Evolutionary conservation across 179 eudicot species (phyloP).

Genomic region (Silene noctiflora): DNA sequence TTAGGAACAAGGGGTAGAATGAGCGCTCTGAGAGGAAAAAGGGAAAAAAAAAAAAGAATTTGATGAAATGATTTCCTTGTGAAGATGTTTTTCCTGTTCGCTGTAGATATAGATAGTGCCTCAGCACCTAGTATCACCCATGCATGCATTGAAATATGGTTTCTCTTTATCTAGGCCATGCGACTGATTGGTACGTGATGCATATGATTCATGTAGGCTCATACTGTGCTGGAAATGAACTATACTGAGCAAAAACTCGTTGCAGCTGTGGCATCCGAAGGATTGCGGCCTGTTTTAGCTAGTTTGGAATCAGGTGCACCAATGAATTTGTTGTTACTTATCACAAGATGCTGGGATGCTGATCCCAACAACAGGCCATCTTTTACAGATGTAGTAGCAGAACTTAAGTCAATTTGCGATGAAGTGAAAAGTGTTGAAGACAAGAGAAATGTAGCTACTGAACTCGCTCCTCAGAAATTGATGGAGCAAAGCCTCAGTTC

Average conservation of each 20-base stretch:
- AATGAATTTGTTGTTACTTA: slow-evolving; percentile 50
- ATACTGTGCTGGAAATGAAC: slow-evolving; percentile 95
- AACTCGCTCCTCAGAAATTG: slow-evolving; percentile 29
- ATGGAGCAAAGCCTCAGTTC: slow-evolving; percentile 22
- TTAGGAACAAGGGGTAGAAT: not conserved
- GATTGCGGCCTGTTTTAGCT: slow-evolving; percentile 74
- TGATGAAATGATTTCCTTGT: not conserved
- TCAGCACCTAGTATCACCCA: too few relatives aligned
- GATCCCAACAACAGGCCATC: slow-evolving; percentile 68
- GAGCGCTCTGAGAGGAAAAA: not conserved
- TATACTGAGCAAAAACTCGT: slow-evolving; percentile 96
- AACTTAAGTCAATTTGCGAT: slow-evolving; percentile 46
- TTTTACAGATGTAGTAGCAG: slow-evolving; percentile 65
- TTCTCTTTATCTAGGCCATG: too few relatives aligned
- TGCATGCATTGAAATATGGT: too few relatives aligned
- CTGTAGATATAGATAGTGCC: too few relatives aligned
- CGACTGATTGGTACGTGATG: not conserved
- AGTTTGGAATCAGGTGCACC: slow-evolving; percentile 48
- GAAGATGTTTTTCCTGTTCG: too few relatives aligned
- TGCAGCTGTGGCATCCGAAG: slow-evolving; percentile 85
- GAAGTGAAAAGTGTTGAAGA: slow-evolving; percentile 28
- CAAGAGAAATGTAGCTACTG: slow-evolving; percentile 16
- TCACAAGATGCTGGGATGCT: slow-evolving; percentile 77
- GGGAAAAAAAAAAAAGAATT: not conserved
- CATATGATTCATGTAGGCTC: slow-evolving; percentile 59